Evolutionary conservation across 331 rosid genomes (phyloP).

Genomic region (Stylosanthes scabra): DNA sequence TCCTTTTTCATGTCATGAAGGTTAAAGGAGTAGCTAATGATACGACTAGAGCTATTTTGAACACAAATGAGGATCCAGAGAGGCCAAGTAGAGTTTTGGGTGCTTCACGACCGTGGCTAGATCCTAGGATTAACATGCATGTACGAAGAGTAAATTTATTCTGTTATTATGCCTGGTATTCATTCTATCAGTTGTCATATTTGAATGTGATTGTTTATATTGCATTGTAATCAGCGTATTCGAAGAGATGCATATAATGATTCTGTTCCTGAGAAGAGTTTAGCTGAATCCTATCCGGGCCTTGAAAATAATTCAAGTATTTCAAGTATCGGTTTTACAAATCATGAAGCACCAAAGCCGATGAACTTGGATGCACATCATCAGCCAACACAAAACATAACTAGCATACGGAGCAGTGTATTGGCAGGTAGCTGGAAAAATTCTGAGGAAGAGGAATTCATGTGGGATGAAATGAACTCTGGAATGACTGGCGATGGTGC

Average conservation of each 20-base stretch:
- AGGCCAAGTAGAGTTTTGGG: constrained; percentile 55
- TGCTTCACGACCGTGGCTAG: constrained; percentile 69
- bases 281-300: constrained; percentile 60
- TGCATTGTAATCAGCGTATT: constrained; percentile 71
- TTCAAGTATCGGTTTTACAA: constrained; percentile 55
- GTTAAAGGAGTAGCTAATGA: constrained; percentile 71
- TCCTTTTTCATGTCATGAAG: constrained; percentile 42
- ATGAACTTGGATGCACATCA: constrained; percentile 53
- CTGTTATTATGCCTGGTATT: constrained; percentile 4
- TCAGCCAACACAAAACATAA: constrained; percentile 52
- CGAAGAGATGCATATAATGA: constrained; percentile 60
- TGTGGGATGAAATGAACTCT: constrained; percentile 85
- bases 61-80: constrained; percentile 59
- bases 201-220: constrained; percentile 35
- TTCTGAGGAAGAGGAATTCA: constrained; percentile 97
- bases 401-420: constrained; percentile 51
- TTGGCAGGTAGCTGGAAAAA: constrained; percentile 87
- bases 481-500: constrained; percentile 58
- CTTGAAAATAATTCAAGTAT: constrained; percentile 66
- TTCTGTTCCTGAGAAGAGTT: constrained; percentile 68
- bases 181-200: constrained; percentile 19
- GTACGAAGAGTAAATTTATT: constrained; percentile 49
- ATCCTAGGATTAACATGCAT: constrained; percentile 60
- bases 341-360: constrained; percentile 65
- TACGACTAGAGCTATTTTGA: constrained; percentile 53